Percentiles rank a stretch among this genome's conserved stretches.
Conservation (phyloP, 768 basidiomycete species). For the Hortiboletus campestris region DNA sequence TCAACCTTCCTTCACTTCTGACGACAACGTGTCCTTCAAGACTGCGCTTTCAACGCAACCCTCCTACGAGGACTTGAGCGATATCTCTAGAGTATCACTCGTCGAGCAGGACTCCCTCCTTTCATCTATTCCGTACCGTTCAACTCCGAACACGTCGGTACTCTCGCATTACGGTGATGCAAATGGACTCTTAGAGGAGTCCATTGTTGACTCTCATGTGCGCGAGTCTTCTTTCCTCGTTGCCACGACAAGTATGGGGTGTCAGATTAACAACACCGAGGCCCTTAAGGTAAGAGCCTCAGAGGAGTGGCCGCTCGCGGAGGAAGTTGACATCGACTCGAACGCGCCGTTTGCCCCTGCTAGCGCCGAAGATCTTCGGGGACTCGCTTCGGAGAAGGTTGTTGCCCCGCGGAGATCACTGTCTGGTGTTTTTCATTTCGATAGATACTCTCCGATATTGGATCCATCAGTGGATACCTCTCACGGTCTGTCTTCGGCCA, state of each 20-base stretch:
- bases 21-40: constrained; percentile 20
- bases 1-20: constrained; percentile 17
- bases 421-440: not conserved
- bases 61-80: constrained; percentile 20
- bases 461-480: not conserved
- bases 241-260: not conserved
- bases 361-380: not conserved
- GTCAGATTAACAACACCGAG: not conserved
- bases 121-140: constrained; percentile 19
- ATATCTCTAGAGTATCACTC: constrained; percentile 16
- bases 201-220: not conserved
- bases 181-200: constrained; percentile 2
- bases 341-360: not conserved
- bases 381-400: not conserved
- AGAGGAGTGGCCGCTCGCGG: not conserved
- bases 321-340: not conserved
- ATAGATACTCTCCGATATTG: not conserved
- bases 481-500: not conserved
- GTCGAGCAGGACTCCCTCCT: constrained; percentile 17
- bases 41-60: constrained; percentile 26
- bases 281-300: not conserved
- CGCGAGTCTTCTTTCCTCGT: not conserved
- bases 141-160: constrained; percentile 25
- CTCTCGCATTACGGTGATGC: constrained; percentile 20
- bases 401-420: not conserved